Percentiles rank a stretch among this genome's conserved stretches.
These are phyloP conservation scores for Aspergillus kassunensis DNA, from an alignment of 495 filamentous ascomycete species.

Conservation along the genomic window DNA sequence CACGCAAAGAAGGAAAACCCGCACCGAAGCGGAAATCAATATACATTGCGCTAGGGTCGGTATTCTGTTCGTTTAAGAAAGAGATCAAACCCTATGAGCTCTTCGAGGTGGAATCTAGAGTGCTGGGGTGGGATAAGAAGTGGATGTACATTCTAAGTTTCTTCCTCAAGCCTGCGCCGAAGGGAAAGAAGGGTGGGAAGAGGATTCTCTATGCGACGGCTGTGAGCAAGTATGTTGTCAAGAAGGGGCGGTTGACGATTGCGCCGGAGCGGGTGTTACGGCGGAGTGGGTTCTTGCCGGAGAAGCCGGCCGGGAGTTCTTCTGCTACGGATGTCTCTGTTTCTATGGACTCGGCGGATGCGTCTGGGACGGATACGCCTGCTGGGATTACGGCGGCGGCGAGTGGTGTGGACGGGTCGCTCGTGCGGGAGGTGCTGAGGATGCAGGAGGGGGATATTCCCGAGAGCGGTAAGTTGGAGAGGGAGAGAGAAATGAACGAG, in stretches of 20 bases:
- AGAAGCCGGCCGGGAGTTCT: slow-evolving; percentile 19
- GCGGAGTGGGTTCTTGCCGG: slow-evolving; percentile 59
- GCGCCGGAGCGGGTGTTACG: slow-evolving; percentile 73
- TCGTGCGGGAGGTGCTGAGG: slow-evolving; percentile 39
- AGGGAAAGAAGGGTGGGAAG: slow-evolving; percentile 33
- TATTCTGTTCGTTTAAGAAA: slow-evolving; percentile 61
- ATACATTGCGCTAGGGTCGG: slow-evolving; percentile 59
- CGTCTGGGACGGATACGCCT: slow-evolving; percentile 35
- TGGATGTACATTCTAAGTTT: slow-evolving; percentile 76
- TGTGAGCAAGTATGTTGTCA: slow-evolving; percentile 85
- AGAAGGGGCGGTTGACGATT: slow-evolving; percentile 80
- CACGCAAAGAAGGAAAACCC: slow-evolving; percentile 36
- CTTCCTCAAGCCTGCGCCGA: slow-evolving; percentile 53
- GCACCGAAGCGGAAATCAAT: slow-evolving; percentile 37
- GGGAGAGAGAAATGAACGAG: slow-evolving; percentile 31
- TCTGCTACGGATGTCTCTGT: neutral
- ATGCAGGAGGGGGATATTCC: slow-evolving; percentile 29
- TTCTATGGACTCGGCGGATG: slow-evolving; percentile 26
- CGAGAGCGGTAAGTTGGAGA: slow-evolving; percentile 22
- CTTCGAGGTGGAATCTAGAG: slow-evolving; percentile 63
- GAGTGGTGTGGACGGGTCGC: slow-evolving; percentile 29
- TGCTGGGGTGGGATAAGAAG: slow-evolving; percentile 75
- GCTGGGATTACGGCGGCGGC: slow-evolving; percentile 31
- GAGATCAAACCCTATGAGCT: slow-evolving; percentile 64
- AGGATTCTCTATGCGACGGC: slow-evolving; percentile 68